Evolutionary conservation across 1,284 basidiomycete genomes (phyloP).

Genomic region (Bjerkandera adusta): DNA sequence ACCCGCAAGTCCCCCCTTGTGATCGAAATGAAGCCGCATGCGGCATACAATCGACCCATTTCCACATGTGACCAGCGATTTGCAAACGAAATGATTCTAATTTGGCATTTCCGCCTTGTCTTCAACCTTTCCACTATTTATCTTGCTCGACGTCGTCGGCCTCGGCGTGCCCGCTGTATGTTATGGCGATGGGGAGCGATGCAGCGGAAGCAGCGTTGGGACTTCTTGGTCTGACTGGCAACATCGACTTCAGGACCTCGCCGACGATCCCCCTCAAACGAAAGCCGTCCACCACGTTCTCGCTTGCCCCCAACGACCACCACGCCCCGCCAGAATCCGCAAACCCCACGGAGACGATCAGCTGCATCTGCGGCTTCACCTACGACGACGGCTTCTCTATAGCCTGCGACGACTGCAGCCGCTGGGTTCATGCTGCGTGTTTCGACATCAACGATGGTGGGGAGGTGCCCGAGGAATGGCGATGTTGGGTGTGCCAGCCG

Average conservation of each 20-base stretch:
- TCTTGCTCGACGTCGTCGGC: slow-evolving; percentile 4
- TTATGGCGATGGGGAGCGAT: slow-evolving; percentile 42
- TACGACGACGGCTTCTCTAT: slow-evolving; percentile 92
- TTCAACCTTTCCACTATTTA: too few species aligned
- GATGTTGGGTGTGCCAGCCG: slow-evolving; percentile 61
- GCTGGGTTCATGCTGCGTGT: slow-evolving; percentile 92
- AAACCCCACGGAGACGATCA: slow-evolving; percentile 41
- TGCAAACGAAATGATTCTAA: too few species aligned
- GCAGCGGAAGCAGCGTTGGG: slow-evolving; percentile 49
- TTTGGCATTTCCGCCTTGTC: too few species aligned
- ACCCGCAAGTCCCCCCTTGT: too few species aligned
- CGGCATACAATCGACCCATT: too few species aligned
- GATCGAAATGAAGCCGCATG: too few species aligned
- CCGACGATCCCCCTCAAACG: slow-evolving; percentile 42
- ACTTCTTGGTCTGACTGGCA: slow-evolving; percentile 42
- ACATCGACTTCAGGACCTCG: slow-evolving; percentile 25
- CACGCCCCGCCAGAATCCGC: background rate
- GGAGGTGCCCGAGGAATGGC: slow-evolving; percentile 77
- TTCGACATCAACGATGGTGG: slow-evolving; percentile 69
- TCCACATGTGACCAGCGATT: too few species aligned
- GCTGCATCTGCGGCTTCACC: slow-evolving; percentile 72
- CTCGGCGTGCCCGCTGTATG: background rate
- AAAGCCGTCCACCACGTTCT: slow-evolving; percentile 22
- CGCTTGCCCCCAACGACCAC: slow-evolving; percentile 14
- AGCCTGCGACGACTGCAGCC: slow-evolving; percentile 85